Percentiles rank a stretch among this genome's conserved stretches.
Conservation (phyloP, 345 rosid genomes). For the Eucalyptus dawsonii region DNA sequence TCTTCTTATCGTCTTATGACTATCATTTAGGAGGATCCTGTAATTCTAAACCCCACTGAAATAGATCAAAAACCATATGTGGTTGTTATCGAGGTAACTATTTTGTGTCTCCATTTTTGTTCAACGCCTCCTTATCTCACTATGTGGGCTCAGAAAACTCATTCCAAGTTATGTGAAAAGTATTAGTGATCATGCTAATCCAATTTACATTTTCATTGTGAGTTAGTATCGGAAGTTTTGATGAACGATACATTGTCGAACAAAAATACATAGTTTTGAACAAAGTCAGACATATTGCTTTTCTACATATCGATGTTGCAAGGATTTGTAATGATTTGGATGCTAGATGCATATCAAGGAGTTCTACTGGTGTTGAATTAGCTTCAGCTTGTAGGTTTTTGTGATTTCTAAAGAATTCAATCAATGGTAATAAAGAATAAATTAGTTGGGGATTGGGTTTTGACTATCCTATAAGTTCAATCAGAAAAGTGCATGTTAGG, state of each 20-base stretch:
- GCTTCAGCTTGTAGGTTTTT: background rate
- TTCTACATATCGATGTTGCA: too few species aligned
- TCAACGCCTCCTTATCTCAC: background rate
- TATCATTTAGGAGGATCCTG: rapidly evolving
- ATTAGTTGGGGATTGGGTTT: background rate
- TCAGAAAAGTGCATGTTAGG: background rate
- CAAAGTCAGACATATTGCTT: background rate
- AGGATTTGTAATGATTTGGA: background rate
- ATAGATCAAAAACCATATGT: background rate
- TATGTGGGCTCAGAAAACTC: background rate
- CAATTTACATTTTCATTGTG: background rate
- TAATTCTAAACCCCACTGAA: too few species aligned
- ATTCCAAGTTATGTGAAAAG: background rate
- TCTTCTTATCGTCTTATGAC: background rate
- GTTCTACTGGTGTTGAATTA: background rate
- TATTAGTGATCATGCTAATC: background rate
- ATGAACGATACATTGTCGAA: too few species aligned
- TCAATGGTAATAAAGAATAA: too few species aligned
- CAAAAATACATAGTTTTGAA: background rate
- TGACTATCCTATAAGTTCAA: too few species aligned
- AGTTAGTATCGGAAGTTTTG: too few species aligned
- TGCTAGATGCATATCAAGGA: background rate
- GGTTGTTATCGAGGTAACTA: background rate
- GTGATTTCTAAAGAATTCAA: background rate
- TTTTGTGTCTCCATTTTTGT: background rate